Conservation (phyloP, 306 rosid species). For the Gynostemma pentaphyllum region DNA sequence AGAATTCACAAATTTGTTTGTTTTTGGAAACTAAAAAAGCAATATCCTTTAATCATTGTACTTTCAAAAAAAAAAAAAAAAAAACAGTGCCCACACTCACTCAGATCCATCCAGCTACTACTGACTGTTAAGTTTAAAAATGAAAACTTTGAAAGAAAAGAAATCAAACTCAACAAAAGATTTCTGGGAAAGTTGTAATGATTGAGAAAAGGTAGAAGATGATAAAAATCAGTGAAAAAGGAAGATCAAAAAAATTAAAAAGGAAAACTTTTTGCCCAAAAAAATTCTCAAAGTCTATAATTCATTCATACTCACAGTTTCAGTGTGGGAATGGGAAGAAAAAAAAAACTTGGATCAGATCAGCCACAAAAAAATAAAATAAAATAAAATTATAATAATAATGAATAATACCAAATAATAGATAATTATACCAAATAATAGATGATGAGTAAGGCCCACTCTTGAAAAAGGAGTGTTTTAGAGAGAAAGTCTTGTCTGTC, state of each 20-base stretch:
- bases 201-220: background rate
- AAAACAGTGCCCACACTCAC: background rate
- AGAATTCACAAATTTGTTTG: constrained; percentile 32
- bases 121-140: background rate
- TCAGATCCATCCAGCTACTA: background rate
- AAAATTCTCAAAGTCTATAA: background rate
- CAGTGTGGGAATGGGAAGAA: no score
- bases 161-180: background rate
- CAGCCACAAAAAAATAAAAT: no score
- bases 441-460: constrained; percentile 23
- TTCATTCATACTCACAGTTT: background rate
- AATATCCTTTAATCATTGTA: background rate
- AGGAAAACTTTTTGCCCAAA: background rate
- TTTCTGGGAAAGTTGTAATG: background rate
- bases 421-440: background rate
- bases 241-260: background rate
- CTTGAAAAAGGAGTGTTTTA: constrained; percentile 13
- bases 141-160: background rate
- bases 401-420: no score
- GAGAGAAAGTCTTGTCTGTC: constrained; percentile 1
- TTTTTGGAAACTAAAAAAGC: constrained; percentile 35
- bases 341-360: constrained; percentile 4
- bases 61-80: background rate
- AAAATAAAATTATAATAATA: background rate
- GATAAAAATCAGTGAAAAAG: background rate